Conservation (phyloP, 495 filamentous ascomycete species). For the Pseudomonodictys pantanalensis region DNA sequence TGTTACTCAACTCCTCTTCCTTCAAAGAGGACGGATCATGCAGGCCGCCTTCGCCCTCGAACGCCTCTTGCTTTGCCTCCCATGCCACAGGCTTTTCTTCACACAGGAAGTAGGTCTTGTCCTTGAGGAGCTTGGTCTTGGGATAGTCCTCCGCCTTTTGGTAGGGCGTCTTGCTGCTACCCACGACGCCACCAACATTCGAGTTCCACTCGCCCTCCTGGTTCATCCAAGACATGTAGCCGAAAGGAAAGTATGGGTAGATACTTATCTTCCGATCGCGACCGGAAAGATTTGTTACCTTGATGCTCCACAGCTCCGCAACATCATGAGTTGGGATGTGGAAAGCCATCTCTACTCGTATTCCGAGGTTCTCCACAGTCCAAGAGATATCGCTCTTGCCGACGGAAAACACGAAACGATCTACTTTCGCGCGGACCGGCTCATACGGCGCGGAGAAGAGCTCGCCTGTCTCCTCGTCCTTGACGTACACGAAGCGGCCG, state of each 20-base stretch:
- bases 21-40: conserved; percentile 50
- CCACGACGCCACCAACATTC: conserved; percentile 50
- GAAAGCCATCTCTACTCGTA: conserved; percentile 55
- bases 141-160: conserved; percentile 56
- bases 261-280: conserved; percentile 49
- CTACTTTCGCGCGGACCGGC: conserved; percentile 50
- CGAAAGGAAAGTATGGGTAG: conserved; percentile 56
- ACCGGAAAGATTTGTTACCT: conserved; percentile 51
- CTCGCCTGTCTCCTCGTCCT: conserved; percentile 53
- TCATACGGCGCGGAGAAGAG: conserved; percentile 57
- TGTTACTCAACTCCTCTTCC: conserved; percentile 40
- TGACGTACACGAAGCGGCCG: conserved; percentile 58
- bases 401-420: conserved; percentile 54
- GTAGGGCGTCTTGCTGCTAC: conserved; percentile 53
- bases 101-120: conserved; percentile 57
- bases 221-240: conserved; percentile 63
- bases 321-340: conserved; percentile 53
- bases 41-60: conserved; percentile 57
- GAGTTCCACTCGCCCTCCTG: conserved; percentile 52
- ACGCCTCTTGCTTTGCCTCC: conserved; percentile 50
- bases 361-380: conserved; percentile 50
- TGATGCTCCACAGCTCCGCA: conserved; percentile 55
- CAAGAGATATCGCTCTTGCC: conserved; percentile 55
- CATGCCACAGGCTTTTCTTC: conserved; percentile 52
- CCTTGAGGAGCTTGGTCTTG: conserved; percentile 56